Evolutionary conservation across 1,284 basidiomycete genomes (phyloP).

Genomic region (Sanguinoderma infundibulare): DNA sequence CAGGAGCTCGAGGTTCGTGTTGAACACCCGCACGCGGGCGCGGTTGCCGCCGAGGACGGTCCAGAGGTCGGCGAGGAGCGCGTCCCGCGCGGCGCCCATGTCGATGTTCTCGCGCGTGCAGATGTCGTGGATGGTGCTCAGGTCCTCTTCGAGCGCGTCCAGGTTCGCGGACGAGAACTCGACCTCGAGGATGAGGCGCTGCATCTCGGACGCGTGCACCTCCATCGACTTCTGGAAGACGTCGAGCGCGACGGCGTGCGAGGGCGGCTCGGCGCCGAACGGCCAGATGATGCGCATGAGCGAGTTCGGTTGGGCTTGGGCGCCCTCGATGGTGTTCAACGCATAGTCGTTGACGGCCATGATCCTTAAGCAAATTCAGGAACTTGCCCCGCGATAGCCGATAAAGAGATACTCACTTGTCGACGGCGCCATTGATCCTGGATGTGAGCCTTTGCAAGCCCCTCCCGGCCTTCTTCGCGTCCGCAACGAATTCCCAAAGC

Average conservation of each 20-base stretch:
- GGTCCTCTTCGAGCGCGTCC: conserved; percentile 61
- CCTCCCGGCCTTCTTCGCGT: conserved; percentile 61
- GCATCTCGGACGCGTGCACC: conserved; percentile 54
- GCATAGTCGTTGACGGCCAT: conserved; percentile 75
- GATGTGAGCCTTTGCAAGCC: conserved; percentile 62
- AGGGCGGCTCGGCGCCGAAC: conserved; percentile 42
- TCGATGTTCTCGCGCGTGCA: conserved; percentile 57
- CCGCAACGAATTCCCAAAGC: conserved; percentile 55
- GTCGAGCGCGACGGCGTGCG: conserved; percentile 48
- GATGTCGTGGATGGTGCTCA: conserved; percentile 58
- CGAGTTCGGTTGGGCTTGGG: conserved; percentile 44
- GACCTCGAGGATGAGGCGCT: conserved; percentile 64
- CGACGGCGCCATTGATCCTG: conserved; percentile 69
- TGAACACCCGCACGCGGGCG: conserved; percentile 46
- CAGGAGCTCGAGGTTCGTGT: conserved; percentile 56
- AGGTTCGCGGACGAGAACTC: conserved; percentile 57
- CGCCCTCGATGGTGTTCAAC: conserved; percentile 58
- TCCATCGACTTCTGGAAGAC: conserved; percentile 68
- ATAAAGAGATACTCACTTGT: conserved; percentile 51
- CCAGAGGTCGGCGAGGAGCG: conserved; percentile 70
- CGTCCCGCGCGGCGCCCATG: conserved; percentile 47
- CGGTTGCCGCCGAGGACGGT: conserved; percentile 66
- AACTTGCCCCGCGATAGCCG: not conserved
- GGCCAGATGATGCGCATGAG: conserved; percentile 48
- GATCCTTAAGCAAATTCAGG: conserved; percentile 48